Evolutionary conservation across 1,139 yeast species (phyloP).

Genomic region (Yamadazyma songkhlaensis): DNA sequence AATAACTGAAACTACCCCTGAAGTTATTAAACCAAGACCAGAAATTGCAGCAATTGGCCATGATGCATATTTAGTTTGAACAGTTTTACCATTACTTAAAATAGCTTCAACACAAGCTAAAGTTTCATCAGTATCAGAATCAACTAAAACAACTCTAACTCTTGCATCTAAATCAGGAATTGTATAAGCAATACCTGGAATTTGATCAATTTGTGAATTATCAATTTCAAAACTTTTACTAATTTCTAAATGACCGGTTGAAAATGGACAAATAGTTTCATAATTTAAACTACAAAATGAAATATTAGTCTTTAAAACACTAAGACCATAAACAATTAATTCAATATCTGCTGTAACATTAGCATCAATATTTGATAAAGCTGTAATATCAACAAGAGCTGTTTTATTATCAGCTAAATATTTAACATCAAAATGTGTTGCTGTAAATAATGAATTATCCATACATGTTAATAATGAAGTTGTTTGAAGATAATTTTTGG

Average conservation of each 20-base stretch:
- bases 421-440: slow-evolving; percentile 77
- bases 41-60: slow-evolving; percentile 97
- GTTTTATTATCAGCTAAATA: slow-evolving; percentile 65
- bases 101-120: slow-evolving; percentile 94
- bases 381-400: slow-evolving; percentile 67
- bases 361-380: slow-evolving; percentile 74
- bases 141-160: slow-evolving; percentile 63
- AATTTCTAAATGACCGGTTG: slow-evolving; percentile 78
- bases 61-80: slow-evolving; percentile 88
- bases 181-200: slow-evolving; percentile 84
- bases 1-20: slow-evolving; percentile 81
- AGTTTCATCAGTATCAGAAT: slow-evolving; percentile 36
- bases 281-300: slow-evolving; percentile 62
- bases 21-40: slow-evolving; percentile 80
- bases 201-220: slow-evolving; percentile 40
- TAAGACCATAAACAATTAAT: slow-evolving; percentile 83
- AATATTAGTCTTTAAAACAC: slow-evolving; percentile 52
- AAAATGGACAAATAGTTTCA: slow-evolving; percentile 70
- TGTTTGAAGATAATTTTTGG: slow-evolving; percentile 43
- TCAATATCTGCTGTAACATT: slow-evolving; percentile 65
- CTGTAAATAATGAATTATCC: slow-evolving; percentile 85
- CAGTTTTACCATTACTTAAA: slow-evolving; percentile 86
- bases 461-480: slow-evolving; percentile 89
- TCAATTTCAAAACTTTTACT: slow-evolving; percentile 49
- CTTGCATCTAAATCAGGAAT: slow-evolving; percentile 94